phyloP scores from a whole-genome alignment of 768 basidiomycete genomes.

The Stropharia rugosoannulata region DNA sequence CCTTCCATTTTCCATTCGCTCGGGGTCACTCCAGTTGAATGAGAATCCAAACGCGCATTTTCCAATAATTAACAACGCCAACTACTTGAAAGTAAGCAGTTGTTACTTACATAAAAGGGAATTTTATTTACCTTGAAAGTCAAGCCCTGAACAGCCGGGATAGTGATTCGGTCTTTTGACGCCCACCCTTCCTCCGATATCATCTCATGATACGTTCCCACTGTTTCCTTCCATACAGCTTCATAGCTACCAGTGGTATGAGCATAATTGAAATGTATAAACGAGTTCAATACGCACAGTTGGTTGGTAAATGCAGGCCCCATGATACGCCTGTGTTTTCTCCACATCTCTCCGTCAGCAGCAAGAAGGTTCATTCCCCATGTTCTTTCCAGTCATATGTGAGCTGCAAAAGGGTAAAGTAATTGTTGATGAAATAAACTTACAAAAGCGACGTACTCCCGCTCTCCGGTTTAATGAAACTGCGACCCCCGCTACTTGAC shows the following conservation, averaged over 20 bases:
- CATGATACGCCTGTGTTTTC: conserved; percentile 44
- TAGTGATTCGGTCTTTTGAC: conserved; percentile 22
- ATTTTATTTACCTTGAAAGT: conserved; percentile 33
- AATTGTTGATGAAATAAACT: background rate
- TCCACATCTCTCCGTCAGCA: conserved; percentile 43
- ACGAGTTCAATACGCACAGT: conserved; percentile 25
- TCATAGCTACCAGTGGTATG: conserved; percentile 31
- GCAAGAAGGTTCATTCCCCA: conserved; percentile 45
- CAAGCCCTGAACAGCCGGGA: conserved; percentile 31
- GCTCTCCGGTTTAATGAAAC: conserved; percentile 37
- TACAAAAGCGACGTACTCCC: conserved; percentile 21
- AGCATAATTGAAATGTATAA: conserved; percentile 15
- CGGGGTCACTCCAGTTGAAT: conserved; percentile 40
- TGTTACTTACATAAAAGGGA: background rate
- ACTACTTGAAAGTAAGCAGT: conserved; percentile 24
- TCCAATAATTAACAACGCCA: conserved; percentile 43
- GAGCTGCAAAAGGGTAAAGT: background rate
- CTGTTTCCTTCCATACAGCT: conserved; percentile 39
- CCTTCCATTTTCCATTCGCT: conserved; percentile 32
- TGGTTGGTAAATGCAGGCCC: conserved; percentile 43
- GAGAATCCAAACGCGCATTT: conserved; percentile 47
- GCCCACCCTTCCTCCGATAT: conserved; percentile 35
- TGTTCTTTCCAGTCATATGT: background rate
- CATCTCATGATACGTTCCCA: conserved; percentile 39
- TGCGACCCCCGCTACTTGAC: conserved; percentile 35